Evolutionary conservation across 164 flowering plant species (phyloP).

Genomic region (Magnolia changhungtana): DNA sequence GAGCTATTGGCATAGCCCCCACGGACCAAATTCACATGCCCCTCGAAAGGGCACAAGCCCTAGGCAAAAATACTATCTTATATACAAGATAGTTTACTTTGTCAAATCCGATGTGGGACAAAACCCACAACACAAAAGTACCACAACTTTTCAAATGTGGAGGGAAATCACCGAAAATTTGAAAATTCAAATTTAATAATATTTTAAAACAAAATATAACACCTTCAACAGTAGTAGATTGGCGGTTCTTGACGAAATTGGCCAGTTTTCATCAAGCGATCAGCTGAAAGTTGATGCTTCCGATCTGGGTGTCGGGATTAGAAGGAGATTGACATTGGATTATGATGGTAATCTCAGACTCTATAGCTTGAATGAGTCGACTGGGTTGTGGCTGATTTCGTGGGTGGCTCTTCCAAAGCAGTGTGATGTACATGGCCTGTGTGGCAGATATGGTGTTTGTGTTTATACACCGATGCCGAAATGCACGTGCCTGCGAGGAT

Average conservation of each 20-base stretch:
- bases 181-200: no score
- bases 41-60: no score
- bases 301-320: conserved; percentile 4
- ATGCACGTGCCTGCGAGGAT: conserved; percentile 13
- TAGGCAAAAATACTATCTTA: no score
- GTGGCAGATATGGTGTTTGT: conserved; percentile 8
- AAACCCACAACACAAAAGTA: no score
- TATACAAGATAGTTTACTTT: no score
- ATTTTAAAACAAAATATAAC: no score
- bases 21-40: no score
- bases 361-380: conserved; percentile 14
- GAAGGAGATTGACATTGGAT: conserved; percentile 14
- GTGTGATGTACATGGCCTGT: conserved; percentile 16
- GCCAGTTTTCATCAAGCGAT: conserved; percentile 13
- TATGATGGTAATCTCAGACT: conserved; percentile 13
- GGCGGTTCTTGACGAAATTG: conserved; percentile 16
- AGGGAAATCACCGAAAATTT: no score
- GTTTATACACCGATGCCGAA: conserved; percentile 8
- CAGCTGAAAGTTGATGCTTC: conserved; percentile 8
- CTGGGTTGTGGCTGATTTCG: conserved; percentile 11
- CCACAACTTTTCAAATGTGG: no score
- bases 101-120: no score
- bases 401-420: conserved; percentile 7
- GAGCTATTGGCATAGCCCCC: no score
- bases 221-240: conserved; percentile 12